These are phyloP conservation scores for Rhexocercosporidium sp. DNA, from an alignment of 2,329 filamentous ascomycete species.

Conservation along the genomic window DNA sequence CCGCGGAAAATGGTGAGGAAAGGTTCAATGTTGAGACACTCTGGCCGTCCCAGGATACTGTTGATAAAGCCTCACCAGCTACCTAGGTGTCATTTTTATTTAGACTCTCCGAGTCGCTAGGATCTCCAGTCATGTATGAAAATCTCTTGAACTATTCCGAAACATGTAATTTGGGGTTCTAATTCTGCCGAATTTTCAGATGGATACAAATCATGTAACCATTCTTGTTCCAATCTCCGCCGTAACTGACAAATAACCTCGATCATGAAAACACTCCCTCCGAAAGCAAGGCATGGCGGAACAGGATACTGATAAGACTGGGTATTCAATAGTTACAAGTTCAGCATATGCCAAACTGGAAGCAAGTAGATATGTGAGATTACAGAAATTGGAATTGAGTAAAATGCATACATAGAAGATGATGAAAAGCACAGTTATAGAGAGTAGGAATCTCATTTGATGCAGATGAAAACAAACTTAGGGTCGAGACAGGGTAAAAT, in stretches of 20 bases:
- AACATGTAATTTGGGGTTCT: too few species aligned
- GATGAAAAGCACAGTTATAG: neutral
- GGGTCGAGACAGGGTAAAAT: neutral
- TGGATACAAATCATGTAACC: neutral
- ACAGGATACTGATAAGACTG: neutral
- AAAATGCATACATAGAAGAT: neutral
- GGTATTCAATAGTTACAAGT: too few species aligned
- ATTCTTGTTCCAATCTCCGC: neutral
- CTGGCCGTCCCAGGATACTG: too few species aligned
- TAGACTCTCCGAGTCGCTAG: too few species aligned
- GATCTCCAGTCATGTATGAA: too few species aligned
- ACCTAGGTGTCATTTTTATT: too few species aligned
- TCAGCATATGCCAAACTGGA: neutral
- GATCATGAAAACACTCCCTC: neutral
- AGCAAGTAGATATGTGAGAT: neutral
- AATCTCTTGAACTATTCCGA: too few species aligned
- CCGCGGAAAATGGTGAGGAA: too few species aligned
- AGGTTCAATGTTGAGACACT: too few species aligned
- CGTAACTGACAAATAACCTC: neutral
- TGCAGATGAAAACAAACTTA: neutral
- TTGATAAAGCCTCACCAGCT: too few species aligned
- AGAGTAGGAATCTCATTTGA: neutral
- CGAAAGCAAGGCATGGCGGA: neutral
- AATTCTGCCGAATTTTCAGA: too few species aligned
- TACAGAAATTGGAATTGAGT: neutral